Evolutionary conservation across 768 basidiomycete genomes (phyloP).

Genomic region (Termitomyces sp.): DNA sequence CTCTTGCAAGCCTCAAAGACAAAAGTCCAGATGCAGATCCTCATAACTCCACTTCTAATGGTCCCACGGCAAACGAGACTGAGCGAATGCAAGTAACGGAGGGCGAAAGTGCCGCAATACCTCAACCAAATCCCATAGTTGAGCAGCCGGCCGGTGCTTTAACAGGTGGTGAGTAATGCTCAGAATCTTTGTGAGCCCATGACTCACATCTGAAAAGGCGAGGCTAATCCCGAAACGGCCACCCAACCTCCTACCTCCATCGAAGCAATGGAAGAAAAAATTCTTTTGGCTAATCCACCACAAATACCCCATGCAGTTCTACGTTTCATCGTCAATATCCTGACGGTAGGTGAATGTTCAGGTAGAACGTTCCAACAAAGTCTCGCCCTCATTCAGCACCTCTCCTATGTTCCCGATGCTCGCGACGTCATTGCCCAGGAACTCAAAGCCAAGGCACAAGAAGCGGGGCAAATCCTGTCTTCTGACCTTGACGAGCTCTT

Average conservation of each 20-base stretch:
- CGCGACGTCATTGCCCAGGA: conserved; percentile 88
- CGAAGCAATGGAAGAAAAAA: conserved; percentile 39
- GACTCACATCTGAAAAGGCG: conserved; percentile 3
- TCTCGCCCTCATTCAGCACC: conserved; percentile 84
- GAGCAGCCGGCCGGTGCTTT: conserved; percentile 1
- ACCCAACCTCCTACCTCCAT: conserved; percentile 16
- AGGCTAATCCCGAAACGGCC: not conserved
- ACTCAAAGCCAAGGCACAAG: conserved; percentile 79
- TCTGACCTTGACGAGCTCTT: conserved; percentile 76
- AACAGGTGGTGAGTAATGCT: conserved; percentile 1
- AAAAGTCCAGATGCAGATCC: conserved; percentile 24
- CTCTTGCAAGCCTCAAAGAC: conserved; percentile 63
- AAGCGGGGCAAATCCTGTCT: conserved; percentile 73
- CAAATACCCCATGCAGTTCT: conserved; percentile 82
- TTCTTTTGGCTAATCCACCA: conserved; percentile 66
- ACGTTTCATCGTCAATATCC: conserved; percentile 90
- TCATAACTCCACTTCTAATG: conserved; percentile 13
- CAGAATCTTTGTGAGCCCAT: not conserved
- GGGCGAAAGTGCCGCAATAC: not conserved
- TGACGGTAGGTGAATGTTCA: conserved; percentile 97
- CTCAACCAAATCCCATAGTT: not conserved
- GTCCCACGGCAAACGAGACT: not conserved
- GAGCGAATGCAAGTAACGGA: conserved; percentile 7
- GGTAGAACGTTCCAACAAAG: conserved; percentile 95
- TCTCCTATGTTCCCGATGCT: conserved; percentile 84